A percentile compares a stretch with the other conserved stretches of the same genome.
Evolutionary conservation across 2,329 filamentous ascomycete genomes (phyloP).

Genomic region (Pseudogymnoascus sp.): DNA sequence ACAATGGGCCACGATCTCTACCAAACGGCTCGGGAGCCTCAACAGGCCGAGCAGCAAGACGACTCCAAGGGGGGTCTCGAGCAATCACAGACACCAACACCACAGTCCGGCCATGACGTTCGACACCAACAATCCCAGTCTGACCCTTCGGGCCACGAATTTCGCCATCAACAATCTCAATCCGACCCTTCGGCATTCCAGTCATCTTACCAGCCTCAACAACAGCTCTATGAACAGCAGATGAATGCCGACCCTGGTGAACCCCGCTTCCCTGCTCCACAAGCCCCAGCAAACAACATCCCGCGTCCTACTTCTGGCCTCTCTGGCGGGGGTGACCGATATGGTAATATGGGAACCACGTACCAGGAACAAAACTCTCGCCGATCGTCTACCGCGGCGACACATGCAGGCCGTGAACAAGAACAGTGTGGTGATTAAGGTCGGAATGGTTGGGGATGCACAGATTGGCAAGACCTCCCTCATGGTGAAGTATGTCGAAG

Average conservation of each 20-base stretch:
- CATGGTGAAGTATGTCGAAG: slow-evolving; percentile 99
- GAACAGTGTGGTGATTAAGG: slow-evolving; percentile 91
- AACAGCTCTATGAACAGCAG: slow-evolving; percentile 17
- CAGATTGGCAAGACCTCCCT: slow-evolving; percentile 98
- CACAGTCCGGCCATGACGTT: slow-evolving; percentile 18
- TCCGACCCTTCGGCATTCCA: slow-evolving; percentile 23
- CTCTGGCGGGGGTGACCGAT: slow-evolving; percentile 25
- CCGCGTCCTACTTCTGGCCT: slow-evolving; percentile 30
- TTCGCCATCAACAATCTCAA: background rate
- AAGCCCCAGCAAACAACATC: slow-evolving; percentile 23
- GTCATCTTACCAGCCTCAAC: slow-evolving; percentile 24
- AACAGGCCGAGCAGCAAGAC: slow-evolving; percentile 23
- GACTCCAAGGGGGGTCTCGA: slow-evolving; percentile 26
- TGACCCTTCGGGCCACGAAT: slow-evolving; percentile 2
- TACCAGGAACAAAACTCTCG: slow-evolving; percentile 30
- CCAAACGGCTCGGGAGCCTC: slow-evolving; percentile 32
- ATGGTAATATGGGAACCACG: slow-evolving; percentile 24
- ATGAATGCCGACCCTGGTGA: slow-evolving; percentile 22
- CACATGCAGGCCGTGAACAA: slow-evolving; percentile 31
- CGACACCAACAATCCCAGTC: slow-evolving; percentile 29
- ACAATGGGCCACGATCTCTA: slow-evolving; percentile 40
- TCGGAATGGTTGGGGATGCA: slow-evolving; percentile 98
- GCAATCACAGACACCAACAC: slow-evolving; percentile 28
- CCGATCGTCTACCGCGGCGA: slow-evolving; percentile 17
- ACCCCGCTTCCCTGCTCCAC: slow-evolving; percentile 27